Percentiles rank a stretch among this genome's conserved stretches.
Evolutionary conservation across 352 stramenopile genomes (phyloP).

Genomic region (Halophytophthora polymorphica): DNA sequence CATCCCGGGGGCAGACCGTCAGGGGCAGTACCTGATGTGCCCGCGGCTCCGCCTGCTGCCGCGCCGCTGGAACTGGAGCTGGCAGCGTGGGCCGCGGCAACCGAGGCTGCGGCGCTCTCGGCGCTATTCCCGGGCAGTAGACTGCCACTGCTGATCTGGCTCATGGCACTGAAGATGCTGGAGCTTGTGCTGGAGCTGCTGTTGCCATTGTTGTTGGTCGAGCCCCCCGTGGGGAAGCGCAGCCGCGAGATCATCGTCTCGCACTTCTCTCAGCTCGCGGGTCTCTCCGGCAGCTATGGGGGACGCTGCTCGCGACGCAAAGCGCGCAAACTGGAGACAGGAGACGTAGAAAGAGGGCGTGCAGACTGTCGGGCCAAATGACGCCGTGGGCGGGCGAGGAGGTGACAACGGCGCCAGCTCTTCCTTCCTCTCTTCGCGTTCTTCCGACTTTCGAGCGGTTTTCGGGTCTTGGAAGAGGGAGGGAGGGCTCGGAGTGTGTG

Average conservation of each 20-base stretch:
- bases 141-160: slow-evolving; percentile 42
- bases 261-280: background rate
- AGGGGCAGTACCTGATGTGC: slow-evolving; percentile 25
- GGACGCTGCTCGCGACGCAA: background rate
- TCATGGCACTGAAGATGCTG: slow-evolving; percentile 73
- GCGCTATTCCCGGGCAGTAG: slow-evolving; percentile 39
- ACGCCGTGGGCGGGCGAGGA: background rate
- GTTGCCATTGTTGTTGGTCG: slow-evolving; percentile 34
- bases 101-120: slow-evolving; percentile 33
- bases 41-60: slow-evolving; percentile 6
- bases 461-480: background rate
- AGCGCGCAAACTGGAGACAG: background rate
- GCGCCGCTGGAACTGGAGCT: slow-evolving; percentile 8
- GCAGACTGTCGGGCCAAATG: background rate
- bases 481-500: too few relatives aligned
- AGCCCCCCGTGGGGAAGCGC: slow-evolving; percentile 39
- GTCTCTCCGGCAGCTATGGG: too few relatives aligned
- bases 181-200: slow-evolving; percentile 33
- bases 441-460: slow-evolving; percentile 1
- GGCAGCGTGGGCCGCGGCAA: slow-evolving; percentile 33
- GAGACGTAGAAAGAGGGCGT: background rate
- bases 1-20: slow-evolving; percentile 57
- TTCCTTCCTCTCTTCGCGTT: slow-evolving; percentile 1
- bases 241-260: slow-evolving; percentile 65
- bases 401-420: background rate